A percentile compares a stretch with the other conserved stretches of the same genome.
These are phyloP conservation scores for Peterozyma toletana DNA, from an alignment of 805 yeast genomes.

Conservation along the genomic window DNA sequence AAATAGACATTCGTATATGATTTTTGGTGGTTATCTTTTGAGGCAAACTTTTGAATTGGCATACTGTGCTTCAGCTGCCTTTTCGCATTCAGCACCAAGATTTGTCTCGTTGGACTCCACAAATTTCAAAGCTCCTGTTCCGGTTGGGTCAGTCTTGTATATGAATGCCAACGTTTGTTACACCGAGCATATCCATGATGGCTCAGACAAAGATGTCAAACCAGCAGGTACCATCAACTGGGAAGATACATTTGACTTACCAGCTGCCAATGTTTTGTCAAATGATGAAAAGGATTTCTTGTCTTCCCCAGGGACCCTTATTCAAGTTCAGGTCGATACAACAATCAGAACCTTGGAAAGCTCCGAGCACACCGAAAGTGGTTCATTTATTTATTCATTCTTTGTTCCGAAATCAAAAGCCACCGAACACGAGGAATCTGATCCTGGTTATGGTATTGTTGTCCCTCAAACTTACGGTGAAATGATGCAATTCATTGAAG, in stretches of 20 bases:
- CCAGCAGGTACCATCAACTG: constrained; percentile 15
- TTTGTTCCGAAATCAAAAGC: constrained; percentile 60
- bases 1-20: constrained; percentile 89
- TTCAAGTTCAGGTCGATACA: constrained; percentile 87
- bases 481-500: constrained; percentile 88
- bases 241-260: constrained; percentile 34
- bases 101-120: constrained; percentile 88
- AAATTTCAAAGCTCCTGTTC: constrained; percentile 90
- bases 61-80: constrained; percentile 87
- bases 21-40: constrained; percentile 90
- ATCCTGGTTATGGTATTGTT: constrained; percentile 66
- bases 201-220: constrained; percentile 15
- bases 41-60: constrained; percentile 93
- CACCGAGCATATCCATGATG: constrained; percentile 67
- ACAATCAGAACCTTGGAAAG: constrained; percentile 63
- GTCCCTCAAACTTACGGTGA: constrained; percentile 85
- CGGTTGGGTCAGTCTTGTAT: constrained; percentile 85
- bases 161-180: constrained; percentile 80
- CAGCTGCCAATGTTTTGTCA: constrained; percentile 50
- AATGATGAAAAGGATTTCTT: constrained; percentile 50
- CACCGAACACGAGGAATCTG: constrained; percentile 21
- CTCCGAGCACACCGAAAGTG: constrained; percentile 61
- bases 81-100: constrained; percentile 78
- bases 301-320: constrained; percentile 74
- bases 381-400: constrained; percentile 84